Conservation (phyloP, 2,329 filamentous ascomycete genomes). For the Fusarium sp. region DNA sequence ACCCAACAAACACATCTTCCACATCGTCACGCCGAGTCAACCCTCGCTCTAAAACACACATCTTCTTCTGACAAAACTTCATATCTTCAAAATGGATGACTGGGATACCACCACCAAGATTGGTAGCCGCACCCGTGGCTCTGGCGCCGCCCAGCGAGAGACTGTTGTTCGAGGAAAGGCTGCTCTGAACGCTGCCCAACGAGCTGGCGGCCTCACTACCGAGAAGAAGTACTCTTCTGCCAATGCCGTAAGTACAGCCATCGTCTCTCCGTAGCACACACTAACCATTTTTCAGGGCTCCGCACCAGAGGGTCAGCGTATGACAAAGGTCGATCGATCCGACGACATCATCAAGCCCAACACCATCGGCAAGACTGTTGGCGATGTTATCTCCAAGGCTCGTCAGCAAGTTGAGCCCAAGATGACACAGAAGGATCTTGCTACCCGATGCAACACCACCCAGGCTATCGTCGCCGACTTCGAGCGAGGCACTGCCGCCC, state of each 20-base stretch:
- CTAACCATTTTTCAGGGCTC: slow-evolving; percentile 43
- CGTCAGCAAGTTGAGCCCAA: slow-evolving; percentile 87
- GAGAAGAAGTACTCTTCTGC: slow-evolving; percentile 90
- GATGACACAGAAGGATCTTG: slow-evolving; percentile 92
- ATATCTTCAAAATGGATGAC: slow-evolving; percentile 67
- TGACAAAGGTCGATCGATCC: slow-evolving; percentile 96
- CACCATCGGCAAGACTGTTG: slow-evolving; percentile 83
- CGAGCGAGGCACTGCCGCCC: slow-evolving; percentile 80
- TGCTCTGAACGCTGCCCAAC: slow-evolving; percentile 89
- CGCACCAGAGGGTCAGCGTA: slow-evolving; percentile 82
- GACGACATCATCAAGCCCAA: slow-evolving; percentile 99
- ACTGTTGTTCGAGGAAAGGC: slow-evolving; percentile 87
- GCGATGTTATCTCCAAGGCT: slow-evolving; percentile 82
- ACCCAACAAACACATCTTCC: slow-evolving; percentile 15
- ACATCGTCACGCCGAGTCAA: neutral
- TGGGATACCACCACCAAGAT: slow-evolving; percentile 95
- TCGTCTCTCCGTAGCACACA: neutral
- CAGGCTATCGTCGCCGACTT: slow-evolving; percentile 83
- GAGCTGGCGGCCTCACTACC: slow-evolving; percentile 78
- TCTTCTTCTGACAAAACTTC: slow-evolving; percentile 48
- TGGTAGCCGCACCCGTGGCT: slow-evolving; percentile 81
- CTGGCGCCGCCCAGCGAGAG: slow-evolving; percentile 76
- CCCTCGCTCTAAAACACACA: neutral
- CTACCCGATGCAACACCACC: slow-evolving; percentile 90
- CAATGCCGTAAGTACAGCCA: slow-evolving; percentile 65